Conservation (phyloP, 371 early-diverging fungal species). For the Mucor racemosus region DNA sequence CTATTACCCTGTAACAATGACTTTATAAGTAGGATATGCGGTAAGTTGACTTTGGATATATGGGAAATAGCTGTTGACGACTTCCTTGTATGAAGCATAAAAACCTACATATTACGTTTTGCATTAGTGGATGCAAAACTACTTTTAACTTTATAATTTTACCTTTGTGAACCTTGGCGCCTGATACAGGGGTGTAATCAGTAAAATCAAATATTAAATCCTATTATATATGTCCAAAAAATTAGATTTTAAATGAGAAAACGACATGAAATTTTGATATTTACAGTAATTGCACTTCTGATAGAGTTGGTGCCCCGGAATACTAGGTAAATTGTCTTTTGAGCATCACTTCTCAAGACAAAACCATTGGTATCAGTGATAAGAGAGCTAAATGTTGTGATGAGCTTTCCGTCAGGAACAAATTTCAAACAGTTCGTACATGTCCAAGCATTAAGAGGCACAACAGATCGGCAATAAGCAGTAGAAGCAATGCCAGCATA, state of each 20-base stretch:
- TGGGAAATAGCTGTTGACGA: slow-evolving; percentile 16
- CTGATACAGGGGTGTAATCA: slow-evolving; percentile 26
- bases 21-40: slow-evolving; percentile 25
- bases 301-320: slow-evolving; percentile 39
- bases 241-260: no score
- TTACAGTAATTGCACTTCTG: slow-evolving; percentile 28
- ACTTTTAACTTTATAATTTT: neutral
- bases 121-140: no score
- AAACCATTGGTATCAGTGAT: slow-evolving; percentile 30
- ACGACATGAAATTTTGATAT: neutral
- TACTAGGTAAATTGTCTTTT: slow-evolving; percentile 30
- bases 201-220: slow-evolving; percentile 20
- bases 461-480: slow-evolving; percentile 31
- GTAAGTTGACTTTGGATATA: slow-evolving; percentile 20
- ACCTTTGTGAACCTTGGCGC: slow-evolving; percentile 35
- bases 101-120: slow-evolving; percentile 11
- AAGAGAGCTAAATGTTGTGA: slow-evolving; percentile 26
- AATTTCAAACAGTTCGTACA: slow-evolving; percentile 26
- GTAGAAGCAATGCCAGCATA: slow-evolving; percentile 30
- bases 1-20: slow-evolving; percentile 27
- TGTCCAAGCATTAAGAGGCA: slow-evolving; percentile 23
- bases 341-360: slow-evolving; percentile 27
- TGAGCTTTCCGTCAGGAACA: slow-evolving; percentile 31
- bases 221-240: neutral
- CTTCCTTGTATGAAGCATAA: slow-evolving; percentile 18